Conservation (phyloP, 2,329 filamentous ascomycete genomes). For the Penicillium sp. region DNA sequence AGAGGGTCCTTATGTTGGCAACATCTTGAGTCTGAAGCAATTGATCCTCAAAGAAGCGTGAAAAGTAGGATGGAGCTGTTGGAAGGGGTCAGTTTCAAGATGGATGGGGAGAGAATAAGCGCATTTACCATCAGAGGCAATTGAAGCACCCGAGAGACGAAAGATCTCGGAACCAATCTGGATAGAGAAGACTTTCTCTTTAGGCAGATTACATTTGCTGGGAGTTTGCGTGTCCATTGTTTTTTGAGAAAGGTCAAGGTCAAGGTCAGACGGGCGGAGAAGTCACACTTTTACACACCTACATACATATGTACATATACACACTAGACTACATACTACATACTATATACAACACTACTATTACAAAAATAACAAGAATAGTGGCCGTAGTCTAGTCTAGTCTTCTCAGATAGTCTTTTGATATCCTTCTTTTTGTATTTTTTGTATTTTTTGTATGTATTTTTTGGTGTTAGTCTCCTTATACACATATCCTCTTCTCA, state of each 20-base stretch:
- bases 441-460: too few relatives aligned
- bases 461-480: too few relatives aligned
- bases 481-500: too few relatives aligned
- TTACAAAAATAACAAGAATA: too few relatives aligned
- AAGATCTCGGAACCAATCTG: constrained; percentile 70
- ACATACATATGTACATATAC: not conserved
- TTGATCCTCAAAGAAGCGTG: constrained; percentile 86
- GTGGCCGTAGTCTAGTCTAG: too few relatives aligned
- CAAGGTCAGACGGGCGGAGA: not conserved
- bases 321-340: not conserved
- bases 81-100: constrained; percentile 47
- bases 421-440: too few relatives aligned
- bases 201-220: constrained; percentile 42
- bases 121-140: constrained; percentile 67
- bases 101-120: not conserved
- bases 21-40: constrained; percentile 59
- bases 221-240: not conserved
- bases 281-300: not conserved
- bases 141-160: constrained; percentile 65
- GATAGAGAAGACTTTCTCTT: constrained; percentile 65
- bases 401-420: too few relatives aligned
- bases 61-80: constrained; percentile 93
- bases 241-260: not conserved
- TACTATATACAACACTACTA: not conserved
- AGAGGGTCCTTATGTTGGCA: constrained; percentile 69